These are phyloP conservation scores for Chondrostereum purpureum DNA, from an alignment of 1,284 basidiomycete genomes.

Conservation along the genomic window DNA sequence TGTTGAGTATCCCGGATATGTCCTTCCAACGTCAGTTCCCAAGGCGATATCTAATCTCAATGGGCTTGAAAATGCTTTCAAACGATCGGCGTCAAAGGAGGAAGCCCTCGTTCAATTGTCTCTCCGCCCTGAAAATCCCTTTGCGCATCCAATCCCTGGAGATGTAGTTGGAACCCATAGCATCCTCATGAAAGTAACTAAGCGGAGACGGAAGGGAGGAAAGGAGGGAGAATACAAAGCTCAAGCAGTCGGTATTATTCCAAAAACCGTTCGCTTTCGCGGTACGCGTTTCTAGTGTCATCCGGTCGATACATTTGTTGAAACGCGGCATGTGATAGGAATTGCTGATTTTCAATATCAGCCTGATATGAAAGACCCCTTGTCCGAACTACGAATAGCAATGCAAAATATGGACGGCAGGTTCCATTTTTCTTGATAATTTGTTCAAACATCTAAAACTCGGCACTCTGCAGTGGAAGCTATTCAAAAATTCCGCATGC, in stretches of 20 bases:
- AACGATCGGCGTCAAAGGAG: conserved; percentile 48
- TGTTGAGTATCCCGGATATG: conserved; percentile 87
- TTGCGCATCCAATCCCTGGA: conserved; percentile 78
- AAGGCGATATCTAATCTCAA: conserved; percentile 63
- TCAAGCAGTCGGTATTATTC: conserved; percentile 69
- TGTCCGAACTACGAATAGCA: conserved; percentile 60
- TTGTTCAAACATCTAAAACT: neutral
- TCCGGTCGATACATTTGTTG: conserved; percentile 4
- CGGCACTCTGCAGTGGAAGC: conserved; percentile 55
- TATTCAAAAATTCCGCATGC: conserved; percentile 62
- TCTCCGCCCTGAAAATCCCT: conserved; percentile 66
- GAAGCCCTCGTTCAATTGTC: conserved; percentile 69
- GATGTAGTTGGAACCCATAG: conserved; percentile 72
- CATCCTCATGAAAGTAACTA: conserved; percentile 74
- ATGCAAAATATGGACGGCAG: conserved; percentile 79
- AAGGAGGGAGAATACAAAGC: conserved; percentile 71
- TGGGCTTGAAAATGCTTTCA: conserved; percentile 74
- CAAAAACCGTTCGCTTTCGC: conserved; percentile 85
- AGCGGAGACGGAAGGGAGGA: conserved; percentile 46
- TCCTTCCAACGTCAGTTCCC: conserved; percentile 56
- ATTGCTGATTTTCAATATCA: conserved; percentile 91
- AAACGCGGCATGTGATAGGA: conserved; percentile 39
- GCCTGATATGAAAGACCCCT: conserved; percentile 64
- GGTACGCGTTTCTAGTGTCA: conserved; percentile 47
- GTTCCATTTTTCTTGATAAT: conserved; percentile 11